Evolutionary conservation across 176 grass and related monocot genomes (phyloP).

Genomic region (Neostapfia colusana): DNA sequence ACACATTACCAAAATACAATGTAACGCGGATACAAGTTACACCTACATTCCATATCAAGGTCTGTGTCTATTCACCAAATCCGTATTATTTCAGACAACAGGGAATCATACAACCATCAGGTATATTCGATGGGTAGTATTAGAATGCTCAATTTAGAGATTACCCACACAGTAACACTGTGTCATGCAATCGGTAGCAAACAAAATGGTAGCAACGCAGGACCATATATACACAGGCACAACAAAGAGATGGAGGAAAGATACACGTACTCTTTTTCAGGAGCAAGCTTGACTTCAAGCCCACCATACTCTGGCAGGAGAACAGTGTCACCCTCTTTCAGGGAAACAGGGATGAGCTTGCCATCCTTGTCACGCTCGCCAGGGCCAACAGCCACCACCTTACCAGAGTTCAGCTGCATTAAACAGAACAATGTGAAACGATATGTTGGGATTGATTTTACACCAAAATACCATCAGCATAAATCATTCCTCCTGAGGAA

Average conservation of each 20-base stretch:
- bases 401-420: slow-evolving; percentile 75
- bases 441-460: neutral
- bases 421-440: neutral
- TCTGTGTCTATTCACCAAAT: neutral
- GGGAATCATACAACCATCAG: neutral
- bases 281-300: slow-evolving; percentile 82
- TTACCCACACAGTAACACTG: neutral
- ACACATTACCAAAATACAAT: neutral
- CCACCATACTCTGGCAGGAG: slow-evolving; percentile 94
- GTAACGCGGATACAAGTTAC: neutral
- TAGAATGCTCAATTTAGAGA: too few species aligned
- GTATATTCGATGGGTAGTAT: neutral
- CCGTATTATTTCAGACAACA: neutral
- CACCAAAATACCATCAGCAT: neutral
- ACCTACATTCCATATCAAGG: neutral
- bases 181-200: neutral
- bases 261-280: slow-evolving; percentile 72
- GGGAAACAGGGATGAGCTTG: slow-evolving; percentile 68
- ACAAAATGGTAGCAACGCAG: neutral
- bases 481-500: neutral
- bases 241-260: neutral
- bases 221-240: neutral
- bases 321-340: slow-evolving; percentile 93
- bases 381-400: slow-evolving; percentile 85
- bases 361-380: slow-evolving; percentile 70